These are phyloP conservation scores for Calonectria henricotiae DNA, from an alignment of 2,329 filamentous ascomycete genomes.

Conservation along the genomic window DNA sequence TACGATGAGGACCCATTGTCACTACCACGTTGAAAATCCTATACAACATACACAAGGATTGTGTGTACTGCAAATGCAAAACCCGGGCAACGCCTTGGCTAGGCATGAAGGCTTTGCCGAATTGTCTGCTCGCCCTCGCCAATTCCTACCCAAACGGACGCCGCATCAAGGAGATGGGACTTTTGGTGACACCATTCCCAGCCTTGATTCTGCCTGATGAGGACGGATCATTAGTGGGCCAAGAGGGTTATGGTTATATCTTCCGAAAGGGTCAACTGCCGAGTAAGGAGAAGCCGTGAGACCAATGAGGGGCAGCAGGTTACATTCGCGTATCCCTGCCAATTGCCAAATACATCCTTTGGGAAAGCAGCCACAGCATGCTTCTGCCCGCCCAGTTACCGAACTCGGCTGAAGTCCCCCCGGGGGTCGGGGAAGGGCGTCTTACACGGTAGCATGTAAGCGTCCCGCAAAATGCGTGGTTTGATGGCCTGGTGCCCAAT, in stretches of 20 bases:
- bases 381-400: not conserved
- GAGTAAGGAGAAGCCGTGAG: not conserved
- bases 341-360: not conserved
- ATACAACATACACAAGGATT: not conserved
- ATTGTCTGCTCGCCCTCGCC: not conserved
- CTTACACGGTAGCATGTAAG: not conserved
- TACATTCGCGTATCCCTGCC: slow-evolving; percentile 1
- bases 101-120: not conserved
- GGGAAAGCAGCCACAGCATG: not conserved
- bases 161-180: not conserved
- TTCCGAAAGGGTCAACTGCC: not conserved
- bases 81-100: not conserved
- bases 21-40: not conserved
- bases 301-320: not conserved
- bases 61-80: not conserved
- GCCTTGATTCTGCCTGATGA: not conserved
- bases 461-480: slow-evolving; percentile 9
- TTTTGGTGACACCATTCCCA: not conserved
- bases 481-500: slow-evolving; percentile 6
- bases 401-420: not conserved
- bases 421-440: not conserved
- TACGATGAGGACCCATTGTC: slow-evolving; percentile 4
- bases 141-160: not conserved
- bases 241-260: not conserved
- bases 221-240: not conserved